Percentiles rank a stretch among this genome's conserved stretches.
Conservation (phyloP, 2,329 filamentous ascomycete genomes). For the Sclerotinia trifoliorum region DNA sequence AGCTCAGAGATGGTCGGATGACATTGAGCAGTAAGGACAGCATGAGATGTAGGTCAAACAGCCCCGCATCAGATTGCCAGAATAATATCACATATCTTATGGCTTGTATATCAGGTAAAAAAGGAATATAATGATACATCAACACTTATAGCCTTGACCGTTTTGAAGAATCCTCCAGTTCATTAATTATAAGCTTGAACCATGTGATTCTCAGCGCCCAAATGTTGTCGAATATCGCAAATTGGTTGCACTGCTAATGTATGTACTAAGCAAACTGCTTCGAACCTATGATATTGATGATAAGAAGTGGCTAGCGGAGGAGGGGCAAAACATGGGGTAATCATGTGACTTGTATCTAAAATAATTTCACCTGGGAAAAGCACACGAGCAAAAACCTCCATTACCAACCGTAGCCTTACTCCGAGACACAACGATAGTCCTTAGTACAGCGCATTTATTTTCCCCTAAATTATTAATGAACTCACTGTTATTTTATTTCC, state of each 20-base stretch:
- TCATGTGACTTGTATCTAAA: slow-evolving; percentile 19
- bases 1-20: slow-evolving; percentile 17
- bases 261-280: neutral
- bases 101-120: slow-evolving; percentile 14
- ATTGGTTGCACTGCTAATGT: neutral
- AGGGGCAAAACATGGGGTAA: slow-evolving; percentile 6
- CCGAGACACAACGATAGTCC: neutral
- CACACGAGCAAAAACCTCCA: slow-evolving; percentile 20
- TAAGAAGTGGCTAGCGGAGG: neutral
- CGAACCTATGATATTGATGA: neutral
- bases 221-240: neutral
- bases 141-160: neutral
- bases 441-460: neutral
- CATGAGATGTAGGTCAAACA: slow-evolving; percentile 38
- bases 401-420: neutral
- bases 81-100: slow-evolving; percentile 24
- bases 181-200: neutral
- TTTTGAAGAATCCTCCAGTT: neutral
- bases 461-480: slow-evolving; percentile 14
- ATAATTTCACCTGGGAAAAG: slow-evolving; percentile 16
- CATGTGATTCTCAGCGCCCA: neutral
- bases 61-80: slow-evolving; percentile 26
- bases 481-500: neutral
- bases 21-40: slow-evolving; percentile 28
- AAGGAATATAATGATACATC: neutral